Conservation (phyloP, 2,329 filamentous ascomycete species). For the Alternaria metachromatica region DNA sequence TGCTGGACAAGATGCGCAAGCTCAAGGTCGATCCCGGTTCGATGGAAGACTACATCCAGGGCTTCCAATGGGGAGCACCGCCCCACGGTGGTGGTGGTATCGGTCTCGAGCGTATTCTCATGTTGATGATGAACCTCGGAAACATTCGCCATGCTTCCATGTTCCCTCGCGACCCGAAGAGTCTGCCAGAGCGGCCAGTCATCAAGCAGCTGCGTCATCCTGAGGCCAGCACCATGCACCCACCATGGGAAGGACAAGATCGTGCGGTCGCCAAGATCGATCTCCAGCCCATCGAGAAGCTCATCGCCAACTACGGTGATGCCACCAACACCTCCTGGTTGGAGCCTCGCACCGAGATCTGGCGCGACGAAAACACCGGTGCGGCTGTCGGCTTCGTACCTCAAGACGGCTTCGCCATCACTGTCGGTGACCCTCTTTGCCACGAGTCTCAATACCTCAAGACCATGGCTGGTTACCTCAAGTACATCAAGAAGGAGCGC, state of each 20-base stretch:
- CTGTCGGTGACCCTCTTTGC: constrained; percentile 87
- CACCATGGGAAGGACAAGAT: constrained; percentile 66
- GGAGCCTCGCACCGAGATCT: constrained; percentile 85
- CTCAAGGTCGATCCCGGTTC: constrained; percentile 77
- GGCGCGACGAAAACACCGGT: constrained; percentile 79
- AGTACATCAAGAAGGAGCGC: constrained; percentile 74
- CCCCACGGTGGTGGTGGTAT: constrained; percentile 91
- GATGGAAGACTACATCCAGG: constrained; percentile 90
- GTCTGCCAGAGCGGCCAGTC: constrained; percentile 72
- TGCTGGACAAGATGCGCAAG: constrained; percentile 78
- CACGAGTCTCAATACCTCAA: constrained; percentile 77
- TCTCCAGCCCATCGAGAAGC: constrained; percentile 78
- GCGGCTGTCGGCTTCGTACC: constrained; percentile 85
- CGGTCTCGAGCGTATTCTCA: constrained; percentile 85
- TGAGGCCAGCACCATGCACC: constrained; percentile 80
- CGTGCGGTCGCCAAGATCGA: constrained; percentile 57
- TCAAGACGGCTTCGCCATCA: constrained; percentile 78
- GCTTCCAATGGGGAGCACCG: constrained; percentile 86
- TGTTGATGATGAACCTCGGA: constrained; percentile 83
- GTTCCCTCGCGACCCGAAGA: constrained; percentile 88
- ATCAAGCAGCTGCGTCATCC: constrained; percentile 77
- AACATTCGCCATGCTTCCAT: constrained; percentile 89
- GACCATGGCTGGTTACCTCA: constrained; percentile 76
- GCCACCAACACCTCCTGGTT: constrained; percentile 94
- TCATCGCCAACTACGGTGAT: constrained; percentile 95